A percentile compares a stretch with the other conserved stretches of the same genome.
Evolutionary conservation across 768 basidiomycete species (phyloP).

Genomic region (Mycena latifolia): DNA sequence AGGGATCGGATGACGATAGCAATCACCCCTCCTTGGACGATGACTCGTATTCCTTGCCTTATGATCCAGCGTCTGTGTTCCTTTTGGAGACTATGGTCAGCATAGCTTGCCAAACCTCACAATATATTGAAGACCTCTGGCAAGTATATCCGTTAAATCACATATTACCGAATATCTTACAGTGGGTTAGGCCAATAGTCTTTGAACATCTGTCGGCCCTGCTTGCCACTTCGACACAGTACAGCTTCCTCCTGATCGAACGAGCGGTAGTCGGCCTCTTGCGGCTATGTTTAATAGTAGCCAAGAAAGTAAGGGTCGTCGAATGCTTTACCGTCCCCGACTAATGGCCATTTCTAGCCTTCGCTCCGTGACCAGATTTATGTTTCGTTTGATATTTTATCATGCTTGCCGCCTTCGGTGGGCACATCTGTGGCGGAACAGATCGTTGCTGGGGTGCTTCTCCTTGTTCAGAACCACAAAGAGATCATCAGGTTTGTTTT

Average conservation of each 20-base stretch:
- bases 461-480: constrained; percentile 83
- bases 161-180: constrained; percentile 15
- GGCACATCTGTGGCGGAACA: constrained; percentile 92
- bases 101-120: constrained; percentile 80
- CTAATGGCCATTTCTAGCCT: constrained; percentile 58
- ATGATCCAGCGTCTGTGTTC: constrained; percentile 96
- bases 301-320: constrained; percentile 70
- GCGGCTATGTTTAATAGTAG: constrained; percentile 85
- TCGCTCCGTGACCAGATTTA: constrained; percentile 94
- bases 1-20: constrained; percentile 71
- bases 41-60: constrained; percentile 73
- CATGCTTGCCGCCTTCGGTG: constrained; percentile 81
- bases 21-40: constrained; percentile 54
- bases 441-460: constrained; percentile 83
- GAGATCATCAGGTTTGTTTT: constrained; percentile 73
- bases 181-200: constrained; percentile 81
- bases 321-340: neutral
- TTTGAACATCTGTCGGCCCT: constrained; percentile 93
- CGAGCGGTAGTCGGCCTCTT: constrained; percentile 92
- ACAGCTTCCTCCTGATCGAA: constrained; percentile 93
- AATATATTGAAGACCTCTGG: constrained; percentile 92
- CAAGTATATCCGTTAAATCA: constrained; percentile 48
- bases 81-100: constrained; percentile 96
- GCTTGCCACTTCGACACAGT: constrained; percentile 80
- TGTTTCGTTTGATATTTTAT: constrained; percentile 91